phyloP scores from a whole-genome alignment of 225 moss, liverwort and hornwort genomes.

The Rhytidiadelphus loreus region DNA sequence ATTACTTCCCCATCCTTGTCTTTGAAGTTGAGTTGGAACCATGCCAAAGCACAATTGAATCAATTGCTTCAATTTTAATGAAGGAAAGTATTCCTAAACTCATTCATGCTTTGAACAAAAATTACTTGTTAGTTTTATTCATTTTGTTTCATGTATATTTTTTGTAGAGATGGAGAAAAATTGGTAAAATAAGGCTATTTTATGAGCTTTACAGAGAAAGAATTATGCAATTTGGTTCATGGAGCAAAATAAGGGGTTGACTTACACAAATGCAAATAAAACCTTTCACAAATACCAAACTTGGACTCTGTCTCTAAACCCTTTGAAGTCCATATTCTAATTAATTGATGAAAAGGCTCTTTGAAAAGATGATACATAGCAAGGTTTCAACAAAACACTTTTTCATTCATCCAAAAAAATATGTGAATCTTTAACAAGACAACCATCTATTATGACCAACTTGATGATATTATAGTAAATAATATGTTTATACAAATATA shows the following conservation, averaged over 20 bases:
- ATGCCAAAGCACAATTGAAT: too few species aligned
- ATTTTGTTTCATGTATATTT: neutral
- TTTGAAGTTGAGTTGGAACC: too few species aligned
- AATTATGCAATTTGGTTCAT: neutral
- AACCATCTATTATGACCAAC: neutral
- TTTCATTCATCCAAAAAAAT: neutral
- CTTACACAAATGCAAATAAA: neutral
- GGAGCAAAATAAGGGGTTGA: accelerated
- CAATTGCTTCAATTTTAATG: too few species aligned
- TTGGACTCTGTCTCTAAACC: neutral
- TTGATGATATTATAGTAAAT: neutral
- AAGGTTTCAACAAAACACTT: neutral
- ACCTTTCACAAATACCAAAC: neutral
- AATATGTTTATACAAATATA: neutral
- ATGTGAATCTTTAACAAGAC: neutral
- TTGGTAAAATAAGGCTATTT: neutral
- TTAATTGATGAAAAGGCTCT: accelerated
- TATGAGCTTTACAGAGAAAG: accelerated
- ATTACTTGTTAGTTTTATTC: too few species aligned
- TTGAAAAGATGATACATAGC: accelerated
- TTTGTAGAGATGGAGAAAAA: neutral
- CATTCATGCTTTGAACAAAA: too few species aligned
- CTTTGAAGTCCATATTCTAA: neutral
- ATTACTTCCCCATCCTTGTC: too few species aligned
- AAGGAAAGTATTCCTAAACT: neutral